phyloP scores from a whole-genome alignment of 441 rosid species.

The Syzygium malaccense region DNA sequence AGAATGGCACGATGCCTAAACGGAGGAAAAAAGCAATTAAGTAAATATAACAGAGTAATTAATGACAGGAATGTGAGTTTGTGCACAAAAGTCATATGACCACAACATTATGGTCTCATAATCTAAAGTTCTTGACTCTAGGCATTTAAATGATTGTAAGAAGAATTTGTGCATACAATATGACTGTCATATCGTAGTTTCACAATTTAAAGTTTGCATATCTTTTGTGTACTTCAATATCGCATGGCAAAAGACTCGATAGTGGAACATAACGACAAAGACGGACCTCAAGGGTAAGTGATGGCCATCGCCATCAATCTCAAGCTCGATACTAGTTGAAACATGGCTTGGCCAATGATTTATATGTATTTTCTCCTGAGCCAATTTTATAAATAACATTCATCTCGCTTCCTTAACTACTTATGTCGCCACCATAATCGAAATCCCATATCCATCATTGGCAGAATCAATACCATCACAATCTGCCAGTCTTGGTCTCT shows the following conservation, averaged over 20 bases:
- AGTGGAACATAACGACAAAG: rapidly evolving
- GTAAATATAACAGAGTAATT: neutral
- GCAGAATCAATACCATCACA: neutral
- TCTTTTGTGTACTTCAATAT: rapidly evolving
- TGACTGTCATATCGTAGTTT: neutral
- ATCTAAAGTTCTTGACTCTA: neutral
- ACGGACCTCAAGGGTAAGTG: neutral
- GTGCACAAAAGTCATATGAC: neutral
- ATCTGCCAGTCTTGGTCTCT: neutral
- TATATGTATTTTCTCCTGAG: neutral
- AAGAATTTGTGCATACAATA: neutral
- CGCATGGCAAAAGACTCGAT: neutral
- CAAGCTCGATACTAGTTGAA: neutral
- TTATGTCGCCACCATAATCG: neutral
- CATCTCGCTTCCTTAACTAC: neutral
- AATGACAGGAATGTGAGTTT: neutral
- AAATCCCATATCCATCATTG: no score
- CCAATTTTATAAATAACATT: neutral
- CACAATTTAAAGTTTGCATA: neutral
- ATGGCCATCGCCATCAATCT: neutral
- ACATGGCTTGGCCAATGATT: neutral
- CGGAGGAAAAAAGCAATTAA: neutral
- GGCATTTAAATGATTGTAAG: neutral
- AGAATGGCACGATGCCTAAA: neutral
- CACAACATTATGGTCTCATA: neutral